phyloP scores from a whole-genome alignment of 768 basidiomycete genomes.

The Russula sp. region DNA sequence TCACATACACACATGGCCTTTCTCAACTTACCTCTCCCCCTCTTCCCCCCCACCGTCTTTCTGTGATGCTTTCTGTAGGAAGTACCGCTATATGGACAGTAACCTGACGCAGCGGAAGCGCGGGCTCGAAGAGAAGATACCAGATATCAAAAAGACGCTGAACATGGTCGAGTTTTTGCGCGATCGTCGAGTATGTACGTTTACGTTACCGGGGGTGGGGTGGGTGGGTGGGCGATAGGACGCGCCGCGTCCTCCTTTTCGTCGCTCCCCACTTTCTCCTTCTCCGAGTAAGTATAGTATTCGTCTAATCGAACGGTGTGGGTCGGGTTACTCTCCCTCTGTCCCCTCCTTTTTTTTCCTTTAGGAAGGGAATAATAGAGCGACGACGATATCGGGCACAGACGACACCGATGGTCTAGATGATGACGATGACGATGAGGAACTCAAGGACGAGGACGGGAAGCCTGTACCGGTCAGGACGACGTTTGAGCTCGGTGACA shows the following conservation, averaged over 20 bases:
- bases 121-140: conserved; percentile 88
- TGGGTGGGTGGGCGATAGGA: no score
- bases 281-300: background rate
- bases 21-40: background rate
- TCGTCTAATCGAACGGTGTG: background rate
- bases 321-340: background rate
- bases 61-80: conserved; percentile 41
- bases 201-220: background rate
- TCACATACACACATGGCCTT: background rate
- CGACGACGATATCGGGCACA: conserved; percentile 28
- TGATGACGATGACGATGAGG: conserved; percentile 11
- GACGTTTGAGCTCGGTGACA: conserved; percentile 94
- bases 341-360: background rate
- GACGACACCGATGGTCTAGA: background rate
- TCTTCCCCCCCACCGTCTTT: background rate
- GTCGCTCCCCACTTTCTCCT: background rate
- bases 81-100: conserved; percentile 97
- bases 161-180: conserved; percentile 80
- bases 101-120: conserved; percentile 71
- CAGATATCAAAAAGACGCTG: conserved; percentile 90
- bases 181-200: conserved; percentile 51
- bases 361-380: conserved; percentile 53
- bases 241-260: background rate
- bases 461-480: conserved; percentile 56
- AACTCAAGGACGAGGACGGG: conserved; percentile 33